These are phyloP conservation scores for Botrytis sinoallii DNA, from an alignment of 2,329 filamentous ascomycete species.

Conservation along the genomic window DNA sequence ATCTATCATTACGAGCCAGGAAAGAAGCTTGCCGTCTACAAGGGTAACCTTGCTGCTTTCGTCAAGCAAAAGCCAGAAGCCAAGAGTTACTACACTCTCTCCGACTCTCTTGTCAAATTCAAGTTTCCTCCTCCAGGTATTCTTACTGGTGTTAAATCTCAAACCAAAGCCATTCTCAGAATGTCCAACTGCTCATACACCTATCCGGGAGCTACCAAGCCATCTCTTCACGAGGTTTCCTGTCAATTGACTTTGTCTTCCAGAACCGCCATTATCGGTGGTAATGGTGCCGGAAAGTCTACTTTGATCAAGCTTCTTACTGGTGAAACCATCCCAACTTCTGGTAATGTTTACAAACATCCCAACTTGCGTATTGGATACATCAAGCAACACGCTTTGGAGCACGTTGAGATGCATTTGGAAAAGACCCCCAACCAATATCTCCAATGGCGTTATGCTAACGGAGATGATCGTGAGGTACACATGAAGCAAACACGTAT, in stretches of 20 bases:
- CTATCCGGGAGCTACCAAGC: conserved; percentile 87
- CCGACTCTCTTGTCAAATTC: conserved; percentile 85
- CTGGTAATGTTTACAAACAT: conserved; percentile 93
- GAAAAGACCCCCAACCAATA: conserved; percentile 99
- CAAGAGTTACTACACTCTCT: conserved; percentile 97
- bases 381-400: conserved; percentile 98
- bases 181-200: conserved; percentile 90
- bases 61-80: conserved; percentile 89
- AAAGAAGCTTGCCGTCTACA: conserved; percentile 90
- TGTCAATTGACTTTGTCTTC: conserved; percentile 86
- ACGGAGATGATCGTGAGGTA: conserved; percentile 95
- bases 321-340: conserved; percentile 80
- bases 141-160: conserved; percentile 89
- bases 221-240: conserved; percentile 83
- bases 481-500: conserved; percentile 96
- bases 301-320: conserved; percentile 97
- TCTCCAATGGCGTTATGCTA: conserved; percentile 95
- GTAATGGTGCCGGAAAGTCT: conserved; percentile 97
- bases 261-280: conserved; percentile 91
- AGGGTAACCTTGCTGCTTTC: conserved; percentile 78
- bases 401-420: conserved; percentile 99
- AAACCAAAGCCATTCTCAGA: conserved; percentile 88
- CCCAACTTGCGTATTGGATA: conserved; percentile 98
- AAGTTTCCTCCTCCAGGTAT: conserved; percentile 97
- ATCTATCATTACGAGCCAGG: conserved; percentile 96